These are phyloP conservation scores for Nigrospora oryzae DNA, from an alignment of 2,329 filamentous ascomycete genomes.

Conservation along the genomic window DNA sequence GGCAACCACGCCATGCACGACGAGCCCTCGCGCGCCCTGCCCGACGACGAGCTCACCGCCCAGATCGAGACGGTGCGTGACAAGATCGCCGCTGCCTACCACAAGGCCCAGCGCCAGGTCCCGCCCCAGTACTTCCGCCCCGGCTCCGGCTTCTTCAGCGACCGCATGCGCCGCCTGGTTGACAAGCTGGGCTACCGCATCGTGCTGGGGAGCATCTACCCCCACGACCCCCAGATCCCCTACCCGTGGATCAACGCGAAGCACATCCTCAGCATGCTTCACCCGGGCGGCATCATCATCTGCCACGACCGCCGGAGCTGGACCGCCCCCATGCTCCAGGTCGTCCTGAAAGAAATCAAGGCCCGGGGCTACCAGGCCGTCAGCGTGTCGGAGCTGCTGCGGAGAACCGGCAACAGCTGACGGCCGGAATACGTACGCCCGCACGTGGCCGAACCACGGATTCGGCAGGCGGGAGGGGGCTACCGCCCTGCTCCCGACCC, in stretches of 20 bases:
- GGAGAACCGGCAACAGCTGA: conserved; percentile 16
- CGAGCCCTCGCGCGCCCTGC: conserved; percentile 60
- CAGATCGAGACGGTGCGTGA: conserved; percentile 57
- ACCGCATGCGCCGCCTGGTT: conserved; percentile 56
- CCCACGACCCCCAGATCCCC: conserved; percentile 80
- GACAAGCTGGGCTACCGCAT: conserved; percentile 57
- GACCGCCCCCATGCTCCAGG: conserved; percentile 71
- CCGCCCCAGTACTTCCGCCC: conserved; percentile 67
- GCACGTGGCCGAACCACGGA: too few species aligned
- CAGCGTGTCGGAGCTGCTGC: conserved; percentile 60
- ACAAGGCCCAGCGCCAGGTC: conserved; percentile 19
- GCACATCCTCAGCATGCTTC: conserved; percentile 73
- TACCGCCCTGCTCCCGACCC: too few species aligned
- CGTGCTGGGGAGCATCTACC: conserved; percentile 79
- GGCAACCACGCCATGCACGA: conserved; percentile 89
- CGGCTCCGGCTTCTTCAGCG: conserved; percentile 76
- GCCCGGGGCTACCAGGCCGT: conserved; percentile 61
- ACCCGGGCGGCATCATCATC: conserved; percentile 71
- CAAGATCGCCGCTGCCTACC: conserved; percentile 25
- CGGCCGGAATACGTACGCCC: too few species aligned
- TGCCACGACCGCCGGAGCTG: conserved; percentile 80
- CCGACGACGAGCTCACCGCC: conserved; percentile 45
- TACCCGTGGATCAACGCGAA: conserved; percentile 62
- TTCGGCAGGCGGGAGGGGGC: too few species aligned
- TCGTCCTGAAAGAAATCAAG: conserved; percentile 64